Percentiles rank a stretch among this genome's conserved stretches.
Evolutionary conservation across 2,329 filamentous ascomycete species (phyloP).

Genomic region (Didymella lethalis): DNA sequence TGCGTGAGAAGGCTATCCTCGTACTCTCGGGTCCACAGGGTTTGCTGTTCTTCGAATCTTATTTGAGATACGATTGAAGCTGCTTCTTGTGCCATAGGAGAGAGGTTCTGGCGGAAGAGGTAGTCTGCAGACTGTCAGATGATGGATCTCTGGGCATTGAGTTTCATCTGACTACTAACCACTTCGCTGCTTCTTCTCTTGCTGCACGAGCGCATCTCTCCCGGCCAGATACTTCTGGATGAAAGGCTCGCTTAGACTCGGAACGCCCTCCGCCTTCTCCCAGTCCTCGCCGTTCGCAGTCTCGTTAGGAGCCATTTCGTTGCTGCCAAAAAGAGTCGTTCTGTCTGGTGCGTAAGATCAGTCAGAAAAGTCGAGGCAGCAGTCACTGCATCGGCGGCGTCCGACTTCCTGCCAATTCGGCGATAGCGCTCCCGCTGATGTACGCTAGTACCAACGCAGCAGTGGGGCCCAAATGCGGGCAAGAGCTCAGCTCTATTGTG

Average conservation of each 20-base stretch:
- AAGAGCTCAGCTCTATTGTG: conserved; percentile 2
- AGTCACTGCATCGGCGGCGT: conserved; percentile 24
- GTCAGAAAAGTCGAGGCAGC: conserved; percentile 5
- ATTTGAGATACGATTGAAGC: conserved; percentile 82
- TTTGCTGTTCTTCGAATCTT: conserved; percentile 76
- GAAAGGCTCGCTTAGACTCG: conserved; percentile 70
- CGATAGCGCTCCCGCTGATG: conserved; percentile 30
- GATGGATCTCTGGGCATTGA: background rate
- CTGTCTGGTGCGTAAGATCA: background rate
- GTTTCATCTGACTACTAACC: conserved; percentile 60
- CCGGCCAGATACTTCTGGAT: conserved; percentile 82
- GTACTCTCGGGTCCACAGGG: conserved; percentile 77
- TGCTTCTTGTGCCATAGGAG: conserved; percentile 79
- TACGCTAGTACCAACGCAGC: conserved; percentile 18
- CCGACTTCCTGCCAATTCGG: conserved; percentile 30
- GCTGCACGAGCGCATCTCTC: conserved; percentile 75
- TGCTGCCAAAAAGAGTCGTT: background rate
- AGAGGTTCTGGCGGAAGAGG: conserved; percentile 76
- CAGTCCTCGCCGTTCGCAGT: conserved; percentile 48
- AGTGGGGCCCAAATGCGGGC: background rate
- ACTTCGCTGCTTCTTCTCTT: conserved; percentile 84
- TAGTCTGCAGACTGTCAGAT: conserved; percentile 61
- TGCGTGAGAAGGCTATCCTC: conserved; percentile 73
- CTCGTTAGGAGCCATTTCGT: conserved; percentile 34
- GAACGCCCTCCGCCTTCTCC: conserved; percentile 53